These are phyloP conservation scores for Hymenoscyphus scutula DNA, from an alignment of 2,329 filamentous ascomycete genomes.

Conservation along the genomic window DNA sequence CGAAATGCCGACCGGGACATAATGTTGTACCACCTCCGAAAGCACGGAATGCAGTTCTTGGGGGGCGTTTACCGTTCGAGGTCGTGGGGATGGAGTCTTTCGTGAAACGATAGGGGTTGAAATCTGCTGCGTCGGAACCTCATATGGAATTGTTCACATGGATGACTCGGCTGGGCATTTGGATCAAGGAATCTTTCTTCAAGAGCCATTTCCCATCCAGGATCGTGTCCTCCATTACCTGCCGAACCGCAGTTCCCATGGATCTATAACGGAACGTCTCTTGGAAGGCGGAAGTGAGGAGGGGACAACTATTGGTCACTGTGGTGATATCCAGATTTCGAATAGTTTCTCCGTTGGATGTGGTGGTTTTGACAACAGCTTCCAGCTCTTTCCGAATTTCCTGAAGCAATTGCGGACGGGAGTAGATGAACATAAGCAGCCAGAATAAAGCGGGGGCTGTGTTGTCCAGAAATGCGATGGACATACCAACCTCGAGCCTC, in stretches of 20 bases:
- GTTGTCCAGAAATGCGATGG: constrained; percentile 42
- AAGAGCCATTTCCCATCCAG: constrained; percentile 37
- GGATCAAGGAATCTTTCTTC: constrained; percentile 37
- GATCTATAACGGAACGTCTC: constrained; percentile 42
- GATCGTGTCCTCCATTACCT: constrained; percentile 38
- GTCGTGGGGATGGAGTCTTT: constrained; percentile 26
- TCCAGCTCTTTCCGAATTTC: constrained; percentile 31
- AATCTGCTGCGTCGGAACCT: constrained; percentile 35
- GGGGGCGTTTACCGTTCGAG: constrained; percentile 19
- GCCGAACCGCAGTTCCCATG: constrained; percentile 39
- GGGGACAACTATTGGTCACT: constrained; percentile 34
- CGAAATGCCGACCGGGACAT: constrained; percentile 39
- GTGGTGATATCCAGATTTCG: constrained; percentile 9
- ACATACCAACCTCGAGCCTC: constrained; percentile 42
- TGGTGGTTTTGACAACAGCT: not conserved
- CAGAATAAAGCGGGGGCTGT: constrained; percentile 42
- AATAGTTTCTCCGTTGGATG: constrained; percentile 19
- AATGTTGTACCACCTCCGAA: constrained; percentile 40
- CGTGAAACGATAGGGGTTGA: constrained; percentile 38
- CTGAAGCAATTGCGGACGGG: constrained; percentile 33
- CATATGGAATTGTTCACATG: constrained; percentile 37
- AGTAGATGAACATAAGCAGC: constrained; percentile 40
- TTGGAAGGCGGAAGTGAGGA: constrained; percentile 42
- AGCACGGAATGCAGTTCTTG: constrained; percentile 23
- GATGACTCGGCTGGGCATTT: constrained; percentile 37